Evolutionary conservation across 169 alveolate species (phyloP).

Genomic region (Plasmodium fragile): DNA sequence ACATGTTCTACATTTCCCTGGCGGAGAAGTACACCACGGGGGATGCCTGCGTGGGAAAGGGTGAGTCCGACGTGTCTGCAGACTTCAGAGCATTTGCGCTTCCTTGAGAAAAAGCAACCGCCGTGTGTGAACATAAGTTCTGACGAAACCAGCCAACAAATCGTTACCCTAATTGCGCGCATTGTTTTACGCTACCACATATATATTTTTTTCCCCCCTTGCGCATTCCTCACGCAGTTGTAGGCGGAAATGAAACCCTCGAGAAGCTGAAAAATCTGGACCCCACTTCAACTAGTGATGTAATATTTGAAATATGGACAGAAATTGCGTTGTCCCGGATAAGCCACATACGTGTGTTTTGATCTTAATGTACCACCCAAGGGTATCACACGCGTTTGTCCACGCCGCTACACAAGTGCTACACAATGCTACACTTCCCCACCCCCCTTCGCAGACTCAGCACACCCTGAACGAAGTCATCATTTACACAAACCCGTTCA

Average conservation of each 20-base stretch:
- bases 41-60: slow-evolving; percentile 56
- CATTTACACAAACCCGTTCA: slow-evolving; percentile 71
- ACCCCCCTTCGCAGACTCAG: background rate
- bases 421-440: background rate
- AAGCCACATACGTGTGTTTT: background rate
- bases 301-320: background rate
- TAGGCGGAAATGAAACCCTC: slow-evolving; percentile 72
- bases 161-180: background rate
- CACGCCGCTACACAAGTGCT: background rate
- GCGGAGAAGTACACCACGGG: slow-evolving; percentile 32
- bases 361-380: background rate
- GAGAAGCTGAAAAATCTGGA: slow-evolving; percentile 53
- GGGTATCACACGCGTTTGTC: background rate
- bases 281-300: slow-evolving; percentile 7
- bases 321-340: background rate
- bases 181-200: background rate
- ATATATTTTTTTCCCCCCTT: background rate
- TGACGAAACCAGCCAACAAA: background rate
- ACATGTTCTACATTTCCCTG: slow-evolving; percentile 59
- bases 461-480: slow-evolving; percentile 42
- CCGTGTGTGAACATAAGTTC: background rate
- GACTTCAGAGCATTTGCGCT: background rate
- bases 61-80: background rate
- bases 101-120: background rate
- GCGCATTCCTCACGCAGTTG: slow-evolving; percentile 17